A percentile compares a stretch with the other conserved stretches of the same genome.
Evolutionary conservation across 2,329 filamentous ascomycete species (phyloP).

Genomic region (Stachybotrys elegans): DNA sequence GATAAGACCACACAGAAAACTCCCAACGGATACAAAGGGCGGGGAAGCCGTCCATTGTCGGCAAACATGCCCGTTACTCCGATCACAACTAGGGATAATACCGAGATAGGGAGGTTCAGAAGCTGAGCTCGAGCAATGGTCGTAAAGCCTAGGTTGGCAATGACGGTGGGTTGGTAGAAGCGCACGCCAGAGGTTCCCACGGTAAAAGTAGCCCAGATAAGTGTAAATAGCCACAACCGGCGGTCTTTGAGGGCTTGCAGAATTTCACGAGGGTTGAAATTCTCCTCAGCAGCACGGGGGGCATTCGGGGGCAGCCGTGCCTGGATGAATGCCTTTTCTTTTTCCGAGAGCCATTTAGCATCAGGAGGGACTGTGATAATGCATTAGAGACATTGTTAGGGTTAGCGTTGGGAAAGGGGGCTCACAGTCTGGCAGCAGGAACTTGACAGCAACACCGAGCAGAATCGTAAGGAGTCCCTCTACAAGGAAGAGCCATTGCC

Average conservation of each 20-base stretch:
- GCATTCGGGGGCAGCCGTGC: slow-evolving; percentile 34
- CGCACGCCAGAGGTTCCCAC: slow-evolving; percentile 30
- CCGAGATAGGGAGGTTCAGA: slow-evolving; percentile 4
- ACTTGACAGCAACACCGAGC: slow-evolving; percentile 7
- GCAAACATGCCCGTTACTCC: background rate
- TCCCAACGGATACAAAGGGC: slow-evolving; percentile 2
- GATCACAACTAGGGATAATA: slow-evolving; percentile 2
- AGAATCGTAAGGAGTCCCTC: slow-evolving; percentile 42
- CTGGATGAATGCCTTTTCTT: slow-evolving; percentile 39
- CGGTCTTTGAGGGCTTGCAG: slow-evolving; percentile 27
- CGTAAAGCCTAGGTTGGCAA: slow-evolving; percentile 20
- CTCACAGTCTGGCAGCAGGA: slow-evolving; percentile 10
- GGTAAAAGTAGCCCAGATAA: slow-evolving; percentile 35
- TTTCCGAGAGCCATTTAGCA: slow-evolving; percentile 35
- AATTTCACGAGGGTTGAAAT: slow-evolving; percentile 32
- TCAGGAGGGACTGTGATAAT: slow-evolving; percentile 26
- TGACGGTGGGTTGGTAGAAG: slow-evolving; percentile 35
- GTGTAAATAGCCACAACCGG: slow-evolving; percentile 35
- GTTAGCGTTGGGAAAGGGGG: background rate
- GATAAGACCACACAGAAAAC: slow-evolving; percentile 1
- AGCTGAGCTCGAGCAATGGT: slow-evolving; percentile 4
- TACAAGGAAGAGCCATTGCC: slow-evolving; percentile 62
- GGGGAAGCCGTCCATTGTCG: background rate
- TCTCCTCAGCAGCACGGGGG: slow-evolving; percentile 28
- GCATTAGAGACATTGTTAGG: background rate